A percentile compares a stretch with the other conserved stretches of the same genome.
Conservation (phyloP, 2,329 filamentous ascomycete genomes). For the Leptographium lundbergii region DNA sequence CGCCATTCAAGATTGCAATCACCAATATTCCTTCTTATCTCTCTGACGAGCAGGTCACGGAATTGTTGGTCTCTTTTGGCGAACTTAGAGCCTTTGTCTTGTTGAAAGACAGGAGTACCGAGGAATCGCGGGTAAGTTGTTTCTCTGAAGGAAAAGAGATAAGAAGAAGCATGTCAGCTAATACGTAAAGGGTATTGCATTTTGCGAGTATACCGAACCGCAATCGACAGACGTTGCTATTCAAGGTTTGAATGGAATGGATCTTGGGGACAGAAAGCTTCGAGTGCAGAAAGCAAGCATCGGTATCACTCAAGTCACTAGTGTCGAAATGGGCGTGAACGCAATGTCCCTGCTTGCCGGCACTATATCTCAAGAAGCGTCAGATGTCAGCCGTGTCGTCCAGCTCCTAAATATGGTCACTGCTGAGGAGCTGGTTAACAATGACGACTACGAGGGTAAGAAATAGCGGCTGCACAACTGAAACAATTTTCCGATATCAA, state of each 20-base stretch:
- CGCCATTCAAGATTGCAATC: slow-evolving; percentile 88
- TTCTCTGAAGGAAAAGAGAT: not conserved
- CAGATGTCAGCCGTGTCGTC: slow-evolving; percentile 68
- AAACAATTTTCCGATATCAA: not conserved
- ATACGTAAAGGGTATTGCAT: slow-evolving; percentile 68
- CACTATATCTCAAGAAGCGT: slow-evolving; percentile 63
- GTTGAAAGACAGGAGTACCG: slow-evolving; percentile 74
- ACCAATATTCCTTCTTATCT: slow-evolving; percentile 81
- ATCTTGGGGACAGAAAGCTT: slow-evolving; percentile 74
- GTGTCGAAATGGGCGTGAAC: slow-evolving; percentile 89
- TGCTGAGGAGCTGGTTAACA: slow-evolving; percentile 82
- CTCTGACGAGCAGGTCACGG: slow-evolving; percentile 80
- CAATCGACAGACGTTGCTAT: slow-evolving; percentile 71
- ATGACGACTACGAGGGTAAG: slow-evolving; percentile 88
- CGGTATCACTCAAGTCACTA: slow-evolving; percentile 82
- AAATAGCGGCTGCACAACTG: not conserved
- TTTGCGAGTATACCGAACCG: slow-evolving; percentile 85
- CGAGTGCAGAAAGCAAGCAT: slow-evolving; percentile 84
- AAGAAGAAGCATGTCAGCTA: not conserved
- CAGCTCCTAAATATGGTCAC: slow-evolving; percentile 99
- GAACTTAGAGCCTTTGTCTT: slow-evolving; percentile 85
- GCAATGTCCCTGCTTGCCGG: slow-evolving; percentile 97
- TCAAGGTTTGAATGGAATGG: slow-evolving; percentile 85
- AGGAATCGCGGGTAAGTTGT: slow-evolving; percentile 67
- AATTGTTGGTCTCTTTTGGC: slow-evolving; percentile 82